Percentiles rank a stretch among this genome's conserved stretches.
Conservation (phyloP, 768 basidiomycete species). For the Hericium rajendrae region DNA sequence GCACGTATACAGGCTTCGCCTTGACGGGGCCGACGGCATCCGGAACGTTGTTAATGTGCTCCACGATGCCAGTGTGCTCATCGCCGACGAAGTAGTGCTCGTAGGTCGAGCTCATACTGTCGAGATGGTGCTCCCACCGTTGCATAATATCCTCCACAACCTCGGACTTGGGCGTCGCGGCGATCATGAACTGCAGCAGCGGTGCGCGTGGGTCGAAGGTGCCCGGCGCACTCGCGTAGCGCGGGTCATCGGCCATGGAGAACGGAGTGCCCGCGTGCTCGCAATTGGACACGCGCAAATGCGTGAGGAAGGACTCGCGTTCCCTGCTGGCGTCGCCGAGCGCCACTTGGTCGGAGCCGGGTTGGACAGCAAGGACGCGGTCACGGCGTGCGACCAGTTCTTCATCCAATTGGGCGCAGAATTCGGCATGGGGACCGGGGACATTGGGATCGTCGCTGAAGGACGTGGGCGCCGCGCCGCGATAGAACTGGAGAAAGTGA, state of each 20-base stretch:
- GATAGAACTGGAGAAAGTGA: conserved; percentile 51
- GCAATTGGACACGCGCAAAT: conserved; percentile 51
- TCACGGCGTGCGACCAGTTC: conserved; percentile 24
- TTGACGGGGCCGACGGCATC: conserved; percentile 76
- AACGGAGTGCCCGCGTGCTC: conserved; percentile 33
- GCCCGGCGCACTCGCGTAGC: not conserved
- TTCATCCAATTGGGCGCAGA: conserved; percentile 36
- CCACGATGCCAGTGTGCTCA: conserved; percentile 25
- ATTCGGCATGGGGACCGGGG: conserved; percentile 38
- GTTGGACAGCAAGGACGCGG: no score
- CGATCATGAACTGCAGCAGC: conserved; percentile 71
- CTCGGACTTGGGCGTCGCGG: conserved; percentile 47
- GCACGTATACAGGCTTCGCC: conserved; percentile 69
- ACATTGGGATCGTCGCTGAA: conserved; percentile 16
- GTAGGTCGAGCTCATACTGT: conserved; percentile 36
- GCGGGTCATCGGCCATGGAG: conserved; percentile 21
- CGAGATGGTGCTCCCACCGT: conserved; percentile 40
- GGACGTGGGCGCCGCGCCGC: conserved; percentile 40
- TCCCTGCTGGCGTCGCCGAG: no score
- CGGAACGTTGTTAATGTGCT: conserved; percentile 54
- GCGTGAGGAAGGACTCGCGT: conserved; percentile 11
- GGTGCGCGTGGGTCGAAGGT: conserved; percentile 38
- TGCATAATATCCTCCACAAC: conserved; percentile 39
- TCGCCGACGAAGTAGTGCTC: conserved; percentile 38
- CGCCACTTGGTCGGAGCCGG: no score